These are phyloP conservation scores for Lipomyces lipofer DNA, from an alignment of 805 yeast species.

Conservation along the genomic window DNA sequence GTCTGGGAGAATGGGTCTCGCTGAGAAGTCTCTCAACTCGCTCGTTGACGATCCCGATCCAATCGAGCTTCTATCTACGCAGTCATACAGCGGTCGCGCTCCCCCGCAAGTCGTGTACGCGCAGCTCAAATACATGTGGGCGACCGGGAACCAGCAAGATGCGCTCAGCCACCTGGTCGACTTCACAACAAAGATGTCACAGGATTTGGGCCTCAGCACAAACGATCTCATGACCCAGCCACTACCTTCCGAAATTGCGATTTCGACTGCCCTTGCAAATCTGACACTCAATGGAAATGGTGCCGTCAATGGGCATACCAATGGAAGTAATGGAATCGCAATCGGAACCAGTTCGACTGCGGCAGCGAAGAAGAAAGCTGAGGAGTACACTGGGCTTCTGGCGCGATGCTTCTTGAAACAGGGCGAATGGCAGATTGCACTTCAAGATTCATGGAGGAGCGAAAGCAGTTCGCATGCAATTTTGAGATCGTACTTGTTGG, in stretches of 20 bases:
- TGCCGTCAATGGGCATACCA: not conserved
- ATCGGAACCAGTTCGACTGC: slow-evolving; percentile 1
- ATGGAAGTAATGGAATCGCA: slow-evolving; percentile 1
- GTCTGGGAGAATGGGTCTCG: slow-evolving; percentile 86
- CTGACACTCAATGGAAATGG: slow-evolving; percentile 30
- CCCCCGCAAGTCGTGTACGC: slow-evolving; percentile 98
- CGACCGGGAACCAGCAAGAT: slow-evolving; percentile 82
- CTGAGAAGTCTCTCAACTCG: slow-evolving; percentile 84
- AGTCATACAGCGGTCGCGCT: slow-evolving; percentile 56
- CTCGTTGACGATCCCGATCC: slow-evolving; percentile 60
- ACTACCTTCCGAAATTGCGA: slow-evolving; percentile 56
- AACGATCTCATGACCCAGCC: slow-evolving; percentile 86
- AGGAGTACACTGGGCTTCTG: slow-evolving; percentile 76
- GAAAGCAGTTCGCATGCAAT: slow-evolving; percentile 70
- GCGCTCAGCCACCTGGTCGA: slow-evolving; percentile 84
- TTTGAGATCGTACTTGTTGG: slow-evolving; percentile 85
- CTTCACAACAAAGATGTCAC: slow-evolving; percentile 87
- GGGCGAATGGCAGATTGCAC: slow-evolving; percentile 95
- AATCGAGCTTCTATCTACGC: slow-evolving; percentile 44
- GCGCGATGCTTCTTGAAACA: slow-evolving; percentile 96
- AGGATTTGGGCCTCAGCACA: slow-evolving; percentile 73
- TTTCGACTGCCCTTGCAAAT: slow-evolving; percentile 9
- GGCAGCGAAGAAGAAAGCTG: slow-evolving; percentile 53
- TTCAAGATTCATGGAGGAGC: slow-evolving; percentile 77
- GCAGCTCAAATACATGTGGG: slow-evolving; percentile 95